Base-by-base conservation (phyloP, 352 stramenopile genomes). In the Saprolegnia diclina region DNA sequence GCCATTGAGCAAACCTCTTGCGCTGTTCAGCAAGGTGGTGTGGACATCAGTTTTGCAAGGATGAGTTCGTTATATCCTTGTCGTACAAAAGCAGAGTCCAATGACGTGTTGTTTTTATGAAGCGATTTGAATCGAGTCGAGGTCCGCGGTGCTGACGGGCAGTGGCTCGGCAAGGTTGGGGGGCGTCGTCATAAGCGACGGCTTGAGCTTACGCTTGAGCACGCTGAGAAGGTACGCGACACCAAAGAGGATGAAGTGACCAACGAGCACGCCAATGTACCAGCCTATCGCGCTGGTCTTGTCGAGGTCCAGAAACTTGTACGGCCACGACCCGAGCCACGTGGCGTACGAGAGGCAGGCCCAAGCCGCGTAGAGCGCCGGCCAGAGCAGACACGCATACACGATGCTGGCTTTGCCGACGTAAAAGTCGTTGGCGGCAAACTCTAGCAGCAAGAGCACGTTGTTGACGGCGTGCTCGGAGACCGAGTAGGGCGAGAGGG, bases 381-480 rank as follows among this genome's bases (percentile, higher is more conserved):
- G 63, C 22, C 53, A 56, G 48, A 69, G 35, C 32, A 69, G 22
- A 40, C 52, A 59, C 13, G 46, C 38, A 42, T 59, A 61, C 5
- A 52, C 48, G 13, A 69, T 19, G 21, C 18, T 53, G 6, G 63
- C 18, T 50, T 37, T 45, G 22, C 53, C 44, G 1, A 69, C 63
- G 44, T 42, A 24, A 29, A 44, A 61, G 14, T 52, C 63, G 37
- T 69, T 69, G 44, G 61, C 18, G n/a, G 18, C 53, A 44, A 69
- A 69, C 50, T 69, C 63, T 10, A 57, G 18, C 14, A 69, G 0
- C 7, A 69, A 45, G 26, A 69, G 46, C 9, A 69, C 24, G 45
- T 52, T 61, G 63, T 69, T 69, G 48, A 61, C 37, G 21, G 42
- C 63, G 29, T 69, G 63, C 29, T 69, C 42, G 29, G n/a, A 21